Evolutionary conservation across 805 yeast species (phyloP).

Genomic region (Metschnikowia baotianmanensis): DNA sequence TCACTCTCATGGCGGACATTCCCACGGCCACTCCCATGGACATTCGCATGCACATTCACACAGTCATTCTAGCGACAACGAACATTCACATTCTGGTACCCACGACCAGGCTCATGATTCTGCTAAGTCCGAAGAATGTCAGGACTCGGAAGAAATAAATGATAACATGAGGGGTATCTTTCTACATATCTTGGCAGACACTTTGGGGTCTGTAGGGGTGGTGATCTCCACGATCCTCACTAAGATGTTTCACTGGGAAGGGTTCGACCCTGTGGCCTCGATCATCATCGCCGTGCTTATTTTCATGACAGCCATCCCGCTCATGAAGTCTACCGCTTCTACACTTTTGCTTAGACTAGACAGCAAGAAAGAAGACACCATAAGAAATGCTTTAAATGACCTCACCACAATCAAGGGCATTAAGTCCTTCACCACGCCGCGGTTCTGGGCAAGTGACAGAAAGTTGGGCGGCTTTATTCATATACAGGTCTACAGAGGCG

Average conservation of each 20-base stretch:
- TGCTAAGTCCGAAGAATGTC: slow-evolving; percentile 3
- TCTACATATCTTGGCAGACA: slow-evolving; percentile 90
- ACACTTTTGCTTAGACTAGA: slow-evolving; percentile 65
- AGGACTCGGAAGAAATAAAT: slow-evolving; percentile 26
- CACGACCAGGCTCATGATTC: slow-evolving; percentile 13
- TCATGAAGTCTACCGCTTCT: slow-evolving; percentile 76
- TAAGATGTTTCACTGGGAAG: slow-evolving; percentile 60
- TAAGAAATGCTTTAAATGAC: slow-evolving; percentile 67
- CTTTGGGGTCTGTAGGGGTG: slow-evolving; percentile 95
- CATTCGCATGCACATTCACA: slow-evolving; percentile 24
- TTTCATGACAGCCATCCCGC: slow-evolving; percentile 77
- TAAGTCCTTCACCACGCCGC: slow-evolving; percentile 79
- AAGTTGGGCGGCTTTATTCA: slow-evolving; percentile 67
- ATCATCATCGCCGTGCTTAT: slow-evolving; percentile 80
- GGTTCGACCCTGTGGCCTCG: slow-evolving; percentile 93
- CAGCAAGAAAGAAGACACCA: slow-evolving; percentile 54
- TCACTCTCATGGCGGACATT: slow-evolving; percentile 44
- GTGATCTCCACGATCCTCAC: slow-evolving; percentile 85
- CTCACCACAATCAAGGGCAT: slow-evolving; percentile 74
- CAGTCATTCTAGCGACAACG: slow-evolving; percentile 1
- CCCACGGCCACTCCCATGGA: slow-evolving; percentile 35
- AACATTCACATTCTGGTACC: slow-evolving; percentile 11
- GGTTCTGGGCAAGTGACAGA: slow-evolving; percentile 76
- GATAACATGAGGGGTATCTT: slow-evolving; percentile 93
- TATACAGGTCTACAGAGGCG: slow-evolving; percentile 67